Percentiles rank a stretch among this genome's conserved stretches.
These are phyloP conservation scores for Cucurbita moschata DNA, from an alignment of 306 rosid species.

Conservation along the genomic window DNA sequence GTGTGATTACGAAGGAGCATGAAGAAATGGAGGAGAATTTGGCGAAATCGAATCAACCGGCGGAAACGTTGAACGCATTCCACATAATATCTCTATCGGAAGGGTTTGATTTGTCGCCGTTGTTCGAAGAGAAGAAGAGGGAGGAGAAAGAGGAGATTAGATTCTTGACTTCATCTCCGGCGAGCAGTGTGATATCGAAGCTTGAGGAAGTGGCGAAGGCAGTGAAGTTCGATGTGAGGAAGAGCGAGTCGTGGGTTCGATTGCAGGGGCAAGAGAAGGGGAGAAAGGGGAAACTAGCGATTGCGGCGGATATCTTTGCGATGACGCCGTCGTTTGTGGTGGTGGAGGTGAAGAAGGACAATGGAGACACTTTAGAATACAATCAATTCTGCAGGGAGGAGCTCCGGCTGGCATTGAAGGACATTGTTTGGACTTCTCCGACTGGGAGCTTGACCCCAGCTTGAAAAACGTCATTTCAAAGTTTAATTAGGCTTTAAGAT, in stretches of 20 bases:
- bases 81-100: conserved; percentile 54
- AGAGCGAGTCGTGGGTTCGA: conserved; percentile 35
- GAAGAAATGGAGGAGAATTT: conserved; percentile 15
- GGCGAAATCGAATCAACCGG: conserved; percentile 14
- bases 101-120: conserved; percentile 52
- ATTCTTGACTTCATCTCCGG: conserved; percentile 43
- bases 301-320: conserved; percentile 48
- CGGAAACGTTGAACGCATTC: conserved; percentile 60
- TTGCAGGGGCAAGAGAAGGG: conserved; percentile 43
- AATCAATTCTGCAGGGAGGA: conserved; percentile 51
- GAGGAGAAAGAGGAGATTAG: conserved; percentile 53
- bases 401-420: conserved; percentile 64
- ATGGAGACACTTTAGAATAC: conserved; percentile 51
- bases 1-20: conserved; percentile 12
- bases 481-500: neutral
- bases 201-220: conserved; percentile 49
- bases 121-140: conserved; percentile 52
- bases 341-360: conserved; percentile 65
- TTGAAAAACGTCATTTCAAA: neutral
- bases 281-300: conserved; percentile 40
- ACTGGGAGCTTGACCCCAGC: neutral
- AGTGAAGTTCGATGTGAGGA: conserved; percentile 42
- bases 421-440: conserved; percentile 41
- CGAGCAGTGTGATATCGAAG: conserved; percentile 60
- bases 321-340: conserved; percentile 46